Conservation (phyloP, 768 basidiomycete species). For the Agaricus subrufescens region DNA sequence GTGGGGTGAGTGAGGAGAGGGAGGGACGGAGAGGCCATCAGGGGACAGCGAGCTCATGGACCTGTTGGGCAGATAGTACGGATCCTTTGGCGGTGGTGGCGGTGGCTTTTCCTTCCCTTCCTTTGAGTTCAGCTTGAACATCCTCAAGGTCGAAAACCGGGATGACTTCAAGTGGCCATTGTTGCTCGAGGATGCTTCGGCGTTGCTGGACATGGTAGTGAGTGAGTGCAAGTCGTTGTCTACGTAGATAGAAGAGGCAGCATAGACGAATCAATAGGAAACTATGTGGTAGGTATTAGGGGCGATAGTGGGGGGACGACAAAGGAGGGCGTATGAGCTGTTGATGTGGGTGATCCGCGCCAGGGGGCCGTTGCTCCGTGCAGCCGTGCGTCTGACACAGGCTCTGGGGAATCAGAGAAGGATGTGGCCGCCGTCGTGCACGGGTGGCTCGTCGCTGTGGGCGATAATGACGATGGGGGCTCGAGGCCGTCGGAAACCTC, state of each 20-base stretch:
- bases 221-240: background rate
- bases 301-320: background rate
- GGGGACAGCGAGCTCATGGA: slow-evolving; percentile 46
- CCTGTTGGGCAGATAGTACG: slow-evolving; percentile 40
- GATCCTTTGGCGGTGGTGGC: slow-evolving; percentile 64
- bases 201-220: slow-evolving; percentile 21
- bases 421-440: background rate
- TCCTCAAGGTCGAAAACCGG: slow-evolving; percentile 29
- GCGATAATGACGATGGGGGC: background rate
- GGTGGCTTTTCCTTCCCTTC: slow-evolving; percentile 37
- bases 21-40: slow-evolving; percentile 33
- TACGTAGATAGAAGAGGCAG: background rate
- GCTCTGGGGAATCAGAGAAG: background rate
- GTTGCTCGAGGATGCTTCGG: slow-evolving; percentile 17
- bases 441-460: background rate
- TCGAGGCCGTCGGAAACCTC: slow-evolving; percentile 3
- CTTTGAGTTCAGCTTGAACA: slow-evolving; percentile 25
- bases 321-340: slow-evolving; percentile 3
- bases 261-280: background rate
- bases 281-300: background rate
- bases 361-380: background rate
- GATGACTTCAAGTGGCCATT: slow-evolving; percentile 16
- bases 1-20: slow-evolving; percentile 36
- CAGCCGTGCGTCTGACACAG: background rate
- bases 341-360: slow-evolving; percentile 10